These are phyloP conservation scores for Termitomyces eurrhizus DNA, from an alignment of 768 basidiomycete species.

Conservation along the genomic window DNA sequence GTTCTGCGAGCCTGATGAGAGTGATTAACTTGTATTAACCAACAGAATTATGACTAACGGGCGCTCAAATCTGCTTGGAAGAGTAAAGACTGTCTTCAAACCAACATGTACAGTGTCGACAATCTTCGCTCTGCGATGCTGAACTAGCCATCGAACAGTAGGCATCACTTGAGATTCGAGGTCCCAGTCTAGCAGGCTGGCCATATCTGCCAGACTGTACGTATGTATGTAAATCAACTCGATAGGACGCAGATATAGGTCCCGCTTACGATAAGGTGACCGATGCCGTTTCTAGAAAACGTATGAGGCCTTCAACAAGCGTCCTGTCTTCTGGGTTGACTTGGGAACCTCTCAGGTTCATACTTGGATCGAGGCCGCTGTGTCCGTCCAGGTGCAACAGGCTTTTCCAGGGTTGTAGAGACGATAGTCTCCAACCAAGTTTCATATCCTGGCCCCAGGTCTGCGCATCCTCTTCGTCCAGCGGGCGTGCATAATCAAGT, in stretches of 20 bases:
- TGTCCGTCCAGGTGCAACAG: constrained; percentile 69
- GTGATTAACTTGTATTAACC: constrained; percentile 5
- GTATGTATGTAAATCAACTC: constrained; percentile 3
- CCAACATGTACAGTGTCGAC: constrained; percentile 80
- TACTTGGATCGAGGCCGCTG: constrained; percentile 53
- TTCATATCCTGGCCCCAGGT: constrained; percentile 68
- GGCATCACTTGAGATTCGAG: constrained; percentile 81
- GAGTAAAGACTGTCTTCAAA: constrained; percentile 77
- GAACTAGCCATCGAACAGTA: constrained; percentile 88
- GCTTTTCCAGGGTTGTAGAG: constrained; percentile 89
- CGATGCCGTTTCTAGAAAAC: constrained; percentile 70
- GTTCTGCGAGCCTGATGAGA: constrained; percentile 41
- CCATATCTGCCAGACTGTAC: constrained; percentile 82
- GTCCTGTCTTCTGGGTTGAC: constrained; percentile 61
- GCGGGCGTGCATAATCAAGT: constrained; percentile 42
- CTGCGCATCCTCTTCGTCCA: constrained; percentile 47
- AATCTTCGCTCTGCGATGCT: constrained; percentile 85
- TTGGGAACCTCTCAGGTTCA: constrained; percentile 56
- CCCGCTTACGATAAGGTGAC: constrained; percentile 71
- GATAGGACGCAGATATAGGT: background rate
- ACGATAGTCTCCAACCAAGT: constrained; percentile 69
- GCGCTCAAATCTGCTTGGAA: constrained; percentile 59
- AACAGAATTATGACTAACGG: constrained; percentile 41
- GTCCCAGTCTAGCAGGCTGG: constrained; percentile 78
- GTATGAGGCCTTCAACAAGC: constrained; percentile 67